Evolutionary conservation across 2,329 filamentous ascomycete genomes (phyloP).

Genomic region (Colletotrichum gloeosporioides): DNA sequence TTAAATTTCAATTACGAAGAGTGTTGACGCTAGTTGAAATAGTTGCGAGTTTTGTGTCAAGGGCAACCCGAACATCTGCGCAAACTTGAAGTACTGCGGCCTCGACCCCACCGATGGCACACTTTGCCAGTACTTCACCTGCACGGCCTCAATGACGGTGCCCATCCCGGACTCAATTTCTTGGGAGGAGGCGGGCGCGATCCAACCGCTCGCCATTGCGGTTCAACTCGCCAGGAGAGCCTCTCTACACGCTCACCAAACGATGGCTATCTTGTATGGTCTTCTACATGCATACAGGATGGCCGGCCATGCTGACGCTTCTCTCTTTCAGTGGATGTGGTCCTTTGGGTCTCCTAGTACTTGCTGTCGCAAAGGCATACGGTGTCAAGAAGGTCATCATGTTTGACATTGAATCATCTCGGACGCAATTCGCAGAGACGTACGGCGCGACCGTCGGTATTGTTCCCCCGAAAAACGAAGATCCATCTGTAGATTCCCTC

Average conservation of each 20-base stretch:
- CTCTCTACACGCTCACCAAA: neutral
- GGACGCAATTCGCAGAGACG: neutral
- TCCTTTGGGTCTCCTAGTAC: neutral
- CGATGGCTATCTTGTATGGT: neutral
- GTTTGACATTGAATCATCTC: neutral
- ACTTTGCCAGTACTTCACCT: neutral
- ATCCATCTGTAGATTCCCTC: neutral
- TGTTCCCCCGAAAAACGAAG: neutral
- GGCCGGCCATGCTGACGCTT: neutral
- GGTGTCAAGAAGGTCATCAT: neutral
- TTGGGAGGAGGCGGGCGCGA: neutral
- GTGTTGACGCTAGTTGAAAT: neutral
- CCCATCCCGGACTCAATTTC: neutral
- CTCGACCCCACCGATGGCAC: neutral
- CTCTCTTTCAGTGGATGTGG: neutral
- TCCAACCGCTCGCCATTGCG: neutral
- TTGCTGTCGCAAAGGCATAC: neutral
- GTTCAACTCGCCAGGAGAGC: neutral
- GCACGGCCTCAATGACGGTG: neutral
- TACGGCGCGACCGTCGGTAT: neutral
- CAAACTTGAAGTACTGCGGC: neutral
- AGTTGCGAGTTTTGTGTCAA: neutral
- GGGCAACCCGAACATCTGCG: neutral
- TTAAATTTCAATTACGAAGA: rapidly evolving
- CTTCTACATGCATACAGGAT: rapidly evolving